A percentile compares a stretch with the other conserved stretches of the same genome.
Conservation (phyloP, 768 basidiomycete species). For the Cystobasidium onofrii region DNA sequence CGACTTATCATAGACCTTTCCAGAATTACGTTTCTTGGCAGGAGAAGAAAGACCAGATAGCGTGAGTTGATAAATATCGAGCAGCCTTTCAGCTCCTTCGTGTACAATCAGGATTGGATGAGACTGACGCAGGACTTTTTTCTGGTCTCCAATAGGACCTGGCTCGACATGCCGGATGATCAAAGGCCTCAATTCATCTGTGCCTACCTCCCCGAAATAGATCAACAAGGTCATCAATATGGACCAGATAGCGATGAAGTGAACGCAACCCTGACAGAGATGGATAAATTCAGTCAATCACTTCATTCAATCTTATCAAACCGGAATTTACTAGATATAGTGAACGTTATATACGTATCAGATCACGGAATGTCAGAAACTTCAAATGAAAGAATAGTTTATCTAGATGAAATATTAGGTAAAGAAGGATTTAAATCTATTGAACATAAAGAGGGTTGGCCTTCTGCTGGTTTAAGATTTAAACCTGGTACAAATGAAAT, state of each 20-base stretch:
- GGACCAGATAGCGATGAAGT: slow-evolving; percentile 35
- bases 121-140: too few relatives aligned
- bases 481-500: slow-evolving; percentile 54
- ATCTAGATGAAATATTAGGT: slow-evolving; percentile 72
- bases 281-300: slow-evolving; percentile 67
- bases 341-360: slow-evolving; percentile 74
- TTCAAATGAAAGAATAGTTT: slow-evolving; percentile 63
- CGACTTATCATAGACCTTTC: slow-evolving; percentile 13
- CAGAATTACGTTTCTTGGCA: slow-evolving; percentile 58
- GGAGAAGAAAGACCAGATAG: slow-evolving; percentile 66
- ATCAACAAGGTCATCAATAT: slow-evolving; percentile 30
- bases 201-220: slow-evolving; percentile 37
- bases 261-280: slow-evolving; percentile 58
- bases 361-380: slow-evolving; percentile 53
- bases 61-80: slow-evolving; percentile 65
- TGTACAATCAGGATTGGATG: too few relatives aligned
- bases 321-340: slow-evolving; percentile 72
- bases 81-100: slow-evolving; percentile 62
- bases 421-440: slow-evolving; percentile 56
- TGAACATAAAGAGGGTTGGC: slow-evolving; percentile 78
- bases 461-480: slow-evolving; percentile 77
- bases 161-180: slow-evolving; percentile 51
- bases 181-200: slow-evolving; percentile 38
- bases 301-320: slow-evolving; percentile 56
- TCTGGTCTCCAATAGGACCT: too few relatives aligned